These are phyloP conservation scores for thale cress (Arabidopsis thaliana) DNA, from an alignment of 345 rosid species.

Conservation along the genomic window TAIR10.1 NC_003074.8:4382501-4383000, in stretches of 20 bases:
- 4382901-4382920: conserved; percentile 1
- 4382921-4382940: not conserved
- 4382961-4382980: conserved; percentile 79
- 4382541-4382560: conserved; percentile 61
- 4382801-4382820: conserved; percentile 83
- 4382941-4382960: conserved; percentile 47
- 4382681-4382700: conserved; percentile 93
- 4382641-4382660: conserved; percentile 82
- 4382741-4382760: not conserved
- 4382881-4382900: conserved; percentile 64
- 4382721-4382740: not conserved
- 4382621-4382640: conserved; percentile 48
- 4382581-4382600: not conserved
- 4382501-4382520: conserved; percentile 43
- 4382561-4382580: not conserved
- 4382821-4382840: conserved; percentile 85
- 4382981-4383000: conserved; percentile 76
- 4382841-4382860: conserved; percentile 83
- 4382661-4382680: conserved; percentile 84
- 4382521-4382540: conserved; percentile 81
- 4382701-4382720: conserved; percentile 87
- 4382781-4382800: conserved; percentile 66
- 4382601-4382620: not conserved
- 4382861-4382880: conserved; percentile 82
- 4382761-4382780: not conserved